Base-by-base conservation (phyloP, 129 eudicot genomes). In the Flaveria linearis region DNA sequence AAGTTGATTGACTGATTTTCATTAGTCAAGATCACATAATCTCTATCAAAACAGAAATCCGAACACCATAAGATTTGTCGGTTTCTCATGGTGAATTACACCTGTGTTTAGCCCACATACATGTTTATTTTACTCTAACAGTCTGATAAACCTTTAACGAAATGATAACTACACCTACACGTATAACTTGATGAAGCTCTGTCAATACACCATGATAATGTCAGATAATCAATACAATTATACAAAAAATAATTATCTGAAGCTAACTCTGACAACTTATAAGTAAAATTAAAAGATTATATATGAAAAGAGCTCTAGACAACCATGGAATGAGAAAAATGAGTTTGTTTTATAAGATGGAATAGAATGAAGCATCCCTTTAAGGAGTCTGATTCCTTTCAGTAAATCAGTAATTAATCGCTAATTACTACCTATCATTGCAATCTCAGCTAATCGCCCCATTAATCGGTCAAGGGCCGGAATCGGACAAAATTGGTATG, bases 131-230 rank as follows among this genome's bases (percentile, higher is more conserved):
- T 56, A 56, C 63, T 56, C 28, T 56, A 56, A 56, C 18, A 18
- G 28, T 20, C 63, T 20, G 20, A 18, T 56, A 18, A 56, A 56
- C 28, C 30, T 18, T 56, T 20, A 18, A 56, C 26, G 20, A 56
- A 56, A 18, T 20, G 26, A 56, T 56, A 56, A 56, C 41, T 36
- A 36, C 56, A 50, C 15, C 56, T 50, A 50, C 56, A 22, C 5
- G 14, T 10, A 56, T 20, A 56, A 20, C 63, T 20, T 56, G 63
- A 18, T 56, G 28, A 56, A 56, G 63, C 63, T 18, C 28, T 8
- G 26, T 56, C 30, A 56, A 56, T 22, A 56, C 20, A 56, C 63
- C 63, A 56, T 56, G 30, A 18, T 56, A 56, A 56, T 56, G 63
- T 22, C 63, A 56, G 28, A 56, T 56, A 56, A 56, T 56, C 30